Evolutionary conservation across 768 basidiomycete species (phyloP), one percentile per base, ranked within the genome.

Genomic region (Arthromyces matolae): DNA sequence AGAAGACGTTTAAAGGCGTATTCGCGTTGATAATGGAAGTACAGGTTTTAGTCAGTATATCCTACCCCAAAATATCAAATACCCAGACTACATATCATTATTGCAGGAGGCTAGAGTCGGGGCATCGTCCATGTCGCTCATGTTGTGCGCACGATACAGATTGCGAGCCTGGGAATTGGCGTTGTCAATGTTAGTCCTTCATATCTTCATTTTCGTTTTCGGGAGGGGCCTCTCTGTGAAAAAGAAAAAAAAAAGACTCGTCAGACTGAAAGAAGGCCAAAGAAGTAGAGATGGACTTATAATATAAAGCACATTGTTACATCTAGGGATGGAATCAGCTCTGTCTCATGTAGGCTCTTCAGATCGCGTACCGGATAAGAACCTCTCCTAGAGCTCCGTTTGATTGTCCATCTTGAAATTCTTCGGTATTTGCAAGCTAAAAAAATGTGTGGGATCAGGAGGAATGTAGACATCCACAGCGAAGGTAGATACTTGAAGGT

Each of bases 321-420:
- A 93, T 57, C 90, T 92, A 51, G 20, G 53, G 24, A 16, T 37
- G 28, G 44, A 35, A 57, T 63, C 41, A 60, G 49, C 33, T 34
- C 45, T 10, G 44, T 22, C 29, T 52, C 22, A 22, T 10, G 36
- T 39, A 28, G 13, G 16, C 40, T 9, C 27, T 33, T 19, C 32
- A 31, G 33, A 27, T 13, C 22, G 64, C 86, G 51, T 60, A 92
- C 93, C 96, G 82, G 64, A 99, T 96, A 71, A 98, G 97, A 35
- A 99, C 93, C 70, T 99, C 96, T 55, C 96, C 96, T n/a, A 99
- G 74, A 1, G 93, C 86, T 27, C 96, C 96, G 52, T 90, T 96
- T 7, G 92, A 94, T 67, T 90, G 81, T 19, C 93, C 95, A 58
- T 96, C 90, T 66, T 97, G 93, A 59, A 87, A 95, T 66, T 99